A percentile compares a stretch with the other conserved stretches of the same genome.
phyloP scores from a whole-genome alignment of 805 yeast genomes.

The Yarrowia hollandica region DNA sequence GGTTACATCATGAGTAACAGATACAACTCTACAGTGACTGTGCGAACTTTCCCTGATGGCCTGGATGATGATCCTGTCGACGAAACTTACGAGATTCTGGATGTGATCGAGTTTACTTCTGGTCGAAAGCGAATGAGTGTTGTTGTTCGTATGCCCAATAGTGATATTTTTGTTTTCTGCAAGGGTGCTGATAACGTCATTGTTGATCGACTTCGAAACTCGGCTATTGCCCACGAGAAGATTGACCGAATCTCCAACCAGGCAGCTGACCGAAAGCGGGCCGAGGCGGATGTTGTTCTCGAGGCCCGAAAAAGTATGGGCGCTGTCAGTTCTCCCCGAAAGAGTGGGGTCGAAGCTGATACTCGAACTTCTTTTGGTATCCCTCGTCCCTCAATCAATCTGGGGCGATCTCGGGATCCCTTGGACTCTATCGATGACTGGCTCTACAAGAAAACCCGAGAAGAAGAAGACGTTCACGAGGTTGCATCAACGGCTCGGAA shows the following conservation, averaged over 20 bases:
- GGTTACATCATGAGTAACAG: constrained; percentile 83
- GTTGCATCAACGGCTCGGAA: constrained; percentile 37
- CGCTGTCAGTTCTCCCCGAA: constrained; percentile 42
- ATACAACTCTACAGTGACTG: constrained; percentile 56
- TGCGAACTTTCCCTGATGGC: constrained; percentile 83
- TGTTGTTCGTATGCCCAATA: constrained; percentile 74
- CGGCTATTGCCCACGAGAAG: constrained; percentile 61
- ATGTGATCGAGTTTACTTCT: constrained; percentile 82
- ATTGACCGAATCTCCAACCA: constrained; percentile 60
- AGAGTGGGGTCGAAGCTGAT: constrained; percentile 16
- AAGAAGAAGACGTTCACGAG: constrained; percentile 37
- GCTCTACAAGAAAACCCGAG: constrained; percentile 36
- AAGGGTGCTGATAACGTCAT: constrained; percentile 96
- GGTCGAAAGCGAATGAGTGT: constrained; percentile 92
- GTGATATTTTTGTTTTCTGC: constrained; percentile 72
- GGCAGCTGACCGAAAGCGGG: constrained; percentile 62
- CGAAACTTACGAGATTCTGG: constrained; percentile 73
- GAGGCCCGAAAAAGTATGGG: constrained; percentile 54
- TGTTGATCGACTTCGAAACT: constrained; percentile 64
- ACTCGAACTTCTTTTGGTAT: constrained; percentile 36
- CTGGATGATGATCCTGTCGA: constrained; percentile 61
- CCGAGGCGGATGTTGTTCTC: constrained; percentile 65
- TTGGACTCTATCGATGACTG: constrained; percentile 37
- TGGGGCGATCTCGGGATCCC: constrained; percentile 36
- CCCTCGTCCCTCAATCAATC: constrained; percentile 37